Evolutionary conservation across 1,284 basidiomycete genomes (phyloP), one percentile per base, ranked within the genome.

Genomic region (Tausonia pullulans): DNA sequence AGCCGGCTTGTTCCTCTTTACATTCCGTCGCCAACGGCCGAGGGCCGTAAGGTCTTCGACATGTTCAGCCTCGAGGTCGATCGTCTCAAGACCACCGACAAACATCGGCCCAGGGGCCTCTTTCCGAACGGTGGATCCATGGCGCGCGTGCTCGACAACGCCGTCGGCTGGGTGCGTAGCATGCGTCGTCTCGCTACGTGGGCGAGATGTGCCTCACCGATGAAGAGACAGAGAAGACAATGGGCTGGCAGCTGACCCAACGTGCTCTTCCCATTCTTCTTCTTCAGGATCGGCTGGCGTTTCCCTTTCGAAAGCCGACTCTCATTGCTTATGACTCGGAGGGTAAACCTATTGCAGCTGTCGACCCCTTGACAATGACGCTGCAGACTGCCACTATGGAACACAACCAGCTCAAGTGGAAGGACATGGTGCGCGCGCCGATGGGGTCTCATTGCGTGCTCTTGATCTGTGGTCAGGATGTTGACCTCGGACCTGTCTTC

Each of bases 261-360:
- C 27, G 27, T 27, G 27, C 27, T 27, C 27, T 27, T 27, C 1
- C 27, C 27, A 27, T 27, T 40, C 40, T 27, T 45, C 60, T 27
- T 40, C 40, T 27, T 45, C 60, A 61, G 60, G 60, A 61, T 52
- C 60, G 60, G 5, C 16, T 61, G 10, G 60, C 60, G 4, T 61
- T 16, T 50, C 60, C 60, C 8, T 53, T 53, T 13, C 60, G 48
- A 10, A 61, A 61, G 41, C 60, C 60, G 4, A 10, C 54, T 0
- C 51, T 61, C 13, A 61, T 61, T 40, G 60, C 60, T 1, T 61
- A 61, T 51, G 60, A 61, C 5, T 27, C 27, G 27, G 5, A 43
- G 13, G 49, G n/a, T 9, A 10, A 44, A 8, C 50, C 60, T 5
- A 10, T 61, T 16, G 60, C 60, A 3, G 60, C 60, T 14, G 46